Conservation (phyloP, 345 rosid genomes). For the Litchi chinensis region DNA sequence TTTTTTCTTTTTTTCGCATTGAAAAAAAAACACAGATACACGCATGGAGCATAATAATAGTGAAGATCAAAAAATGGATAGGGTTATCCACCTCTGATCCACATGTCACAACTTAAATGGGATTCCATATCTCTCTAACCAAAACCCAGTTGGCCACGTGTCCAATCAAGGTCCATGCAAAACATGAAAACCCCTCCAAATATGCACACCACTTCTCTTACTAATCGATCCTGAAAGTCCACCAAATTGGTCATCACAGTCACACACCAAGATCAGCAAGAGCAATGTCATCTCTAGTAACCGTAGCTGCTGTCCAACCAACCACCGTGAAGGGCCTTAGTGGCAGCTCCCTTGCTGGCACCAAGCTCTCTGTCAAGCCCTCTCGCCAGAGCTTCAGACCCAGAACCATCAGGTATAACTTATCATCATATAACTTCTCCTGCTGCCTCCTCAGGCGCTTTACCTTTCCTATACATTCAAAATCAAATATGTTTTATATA, state of each 20-base stretch:
- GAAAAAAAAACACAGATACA: too few species aligned
- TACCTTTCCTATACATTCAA: too few species aligned
- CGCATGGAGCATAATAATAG: too few species aligned
- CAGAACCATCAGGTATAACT: slow-evolving; percentile 44
- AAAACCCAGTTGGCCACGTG: slow-evolving; percentile 65
- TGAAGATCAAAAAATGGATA: slow-evolving; percentile 44
- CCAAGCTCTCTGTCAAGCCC: slow-evolving; percentile 72
- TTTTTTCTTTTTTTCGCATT: too few species aligned
- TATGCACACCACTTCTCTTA: slow-evolving; percentile 10
- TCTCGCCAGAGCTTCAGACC: slow-evolving; percentile 55
- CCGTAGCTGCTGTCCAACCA: slow-evolving; percentile 61
- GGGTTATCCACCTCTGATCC: slow-evolving; percentile 60
- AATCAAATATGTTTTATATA: background rate
- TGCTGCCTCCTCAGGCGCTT: too few species aligned
- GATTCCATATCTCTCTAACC: slow-evolving; percentile 36
- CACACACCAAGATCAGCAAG: background rate
- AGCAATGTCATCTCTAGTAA: slow-evolving; percentile 81
- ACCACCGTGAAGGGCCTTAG: slow-evolving; percentile 69
- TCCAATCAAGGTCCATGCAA: slow-evolving; percentile 43
- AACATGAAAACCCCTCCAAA: slow-evolving; percentile 14
- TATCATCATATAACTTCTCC: too few species aligned
- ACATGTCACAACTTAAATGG: slow-evolving; percentile 56
- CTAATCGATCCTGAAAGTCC: background rate
- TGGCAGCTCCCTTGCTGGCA: slow-evolving; percentile 70
- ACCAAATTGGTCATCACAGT: background rate